A percentile compares a stretch with the other conserved stretches of the same genome.
These are phyloP conservation scores for Podospora pseudocomata DNA, from an alignment of 495 filamentous ascomycete genomes.

Conservation along the genomic window DNA sequence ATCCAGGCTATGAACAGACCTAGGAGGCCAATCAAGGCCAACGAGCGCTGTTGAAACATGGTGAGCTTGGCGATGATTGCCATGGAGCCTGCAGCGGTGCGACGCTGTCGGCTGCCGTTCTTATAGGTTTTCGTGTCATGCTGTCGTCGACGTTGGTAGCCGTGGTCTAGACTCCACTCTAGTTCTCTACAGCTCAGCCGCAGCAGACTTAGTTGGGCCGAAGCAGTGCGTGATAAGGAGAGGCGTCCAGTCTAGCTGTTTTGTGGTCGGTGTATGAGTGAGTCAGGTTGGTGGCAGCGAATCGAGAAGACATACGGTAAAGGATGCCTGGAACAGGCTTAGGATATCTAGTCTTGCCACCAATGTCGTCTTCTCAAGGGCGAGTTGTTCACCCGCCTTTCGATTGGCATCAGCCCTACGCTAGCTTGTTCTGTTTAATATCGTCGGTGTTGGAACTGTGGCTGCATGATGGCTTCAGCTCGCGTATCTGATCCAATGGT, in stretches of 20 bases:
- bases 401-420: not conserved
- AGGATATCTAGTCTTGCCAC: not conserved
- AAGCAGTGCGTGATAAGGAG: not conserved
- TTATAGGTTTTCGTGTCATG: not conserved
- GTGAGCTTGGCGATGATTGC: not conserved
- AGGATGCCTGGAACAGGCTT: not conserved
- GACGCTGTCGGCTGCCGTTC: not conserved
- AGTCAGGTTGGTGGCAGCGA: not conserved
- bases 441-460: not conserved
- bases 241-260: not conserved
- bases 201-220: not conserved
- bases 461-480: too few relatives aligned
- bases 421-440: not conserved
- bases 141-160: not conserved
- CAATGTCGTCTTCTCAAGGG: not conserved
- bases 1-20: not conserved
- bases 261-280: not conserved
- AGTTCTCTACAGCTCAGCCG: not conserved
- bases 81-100: not conserved
- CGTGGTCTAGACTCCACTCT: not conserved
- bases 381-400: not conserved
- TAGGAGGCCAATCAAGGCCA: slow-evolving; percentile 3
- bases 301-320: not conserved
- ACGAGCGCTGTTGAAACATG: not conserved
- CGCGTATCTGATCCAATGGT: too few relatives aligned